Percentiles rank a stretch among this genome's conserved stretches.
Evolutionary conservation across 768 basidiomycete genomes (phyloP).

Genomic region (Holtermanniella nyarrowii): DNA sequence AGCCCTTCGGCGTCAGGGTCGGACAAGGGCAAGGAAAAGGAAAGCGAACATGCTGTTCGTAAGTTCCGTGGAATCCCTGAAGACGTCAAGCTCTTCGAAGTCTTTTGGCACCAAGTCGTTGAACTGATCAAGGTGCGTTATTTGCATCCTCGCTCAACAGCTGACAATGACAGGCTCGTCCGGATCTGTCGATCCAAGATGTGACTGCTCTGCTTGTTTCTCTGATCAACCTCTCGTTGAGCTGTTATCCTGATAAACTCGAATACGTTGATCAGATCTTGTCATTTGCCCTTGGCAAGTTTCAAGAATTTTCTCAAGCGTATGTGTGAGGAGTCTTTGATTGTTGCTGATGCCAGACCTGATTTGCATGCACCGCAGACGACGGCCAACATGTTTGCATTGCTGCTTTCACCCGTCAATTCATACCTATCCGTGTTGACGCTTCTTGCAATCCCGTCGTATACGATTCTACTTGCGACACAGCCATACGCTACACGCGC

Average conservation of each 20-base stretch:
- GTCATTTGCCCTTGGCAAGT: constrained; percentile 74
- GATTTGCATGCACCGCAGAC: constrained; percentile 84
- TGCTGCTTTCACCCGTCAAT: constrained; percentile 88
- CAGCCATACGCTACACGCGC: constrained; percentile 86
- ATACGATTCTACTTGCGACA: constrained; percentile 65
- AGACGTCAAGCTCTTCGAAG: constrained; percentile 89
- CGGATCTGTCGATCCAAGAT: constrained; percentile 93
- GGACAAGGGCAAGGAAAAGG: constrained; percentile 39
- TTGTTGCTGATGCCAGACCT: constrained; percentile 47
- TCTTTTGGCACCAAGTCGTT: constrained; percentile 98
- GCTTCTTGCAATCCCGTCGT: constrained; percentile 87
- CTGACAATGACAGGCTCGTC: constrained; percentile 61
- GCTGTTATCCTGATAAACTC: constrained; percentile 91
- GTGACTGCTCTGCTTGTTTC: constrained; percentile 94
- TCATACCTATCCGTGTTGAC: constrained; percentile 94
- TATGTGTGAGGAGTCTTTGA: constrained; percentile 36
- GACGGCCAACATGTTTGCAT: constrained; percentile 74
- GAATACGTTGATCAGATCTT: constrained; percentile 97
- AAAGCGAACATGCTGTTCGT: constrained; percentile 39
- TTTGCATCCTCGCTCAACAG: background rate
- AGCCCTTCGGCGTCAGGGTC: constrained; percentile 28
- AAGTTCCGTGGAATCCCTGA: constrained; percentile 95
- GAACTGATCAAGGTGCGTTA: constrained; percentile 80
- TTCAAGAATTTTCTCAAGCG: constrained; percentile 75
- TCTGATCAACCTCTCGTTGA: constrained; percentile 83